Base-by-base conservation (phyloP, 306 rosid genomes). In the Quercus ilex region DNA sequence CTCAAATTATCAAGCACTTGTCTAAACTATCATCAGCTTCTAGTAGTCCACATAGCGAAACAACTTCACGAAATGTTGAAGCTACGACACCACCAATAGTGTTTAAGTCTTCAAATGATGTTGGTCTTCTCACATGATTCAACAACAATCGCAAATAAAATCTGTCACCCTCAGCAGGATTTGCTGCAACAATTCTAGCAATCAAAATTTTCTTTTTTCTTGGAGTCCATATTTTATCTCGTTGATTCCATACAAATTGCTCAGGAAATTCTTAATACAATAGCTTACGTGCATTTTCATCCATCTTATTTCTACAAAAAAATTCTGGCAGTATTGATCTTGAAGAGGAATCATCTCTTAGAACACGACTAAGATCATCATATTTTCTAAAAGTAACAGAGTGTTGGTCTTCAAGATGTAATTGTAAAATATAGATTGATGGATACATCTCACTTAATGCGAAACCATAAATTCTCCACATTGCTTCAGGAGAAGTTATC, bases 221-320 rank as follows among this genome's bases (percentile, higher is more conserved):
- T 4, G 18, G 14, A 8, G n/a, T 70, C 77, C 77, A 78, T 14
- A 71, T 7, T 46, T 59, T 71, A 1, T 57, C 6, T 3, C 1
- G 5, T 28, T 43, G 52, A 19, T 55, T 43, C 71, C 55, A 65
- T 33, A 80, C 75, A 80, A 33, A 67, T 41, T 49, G 12, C 3
- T 74, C 6, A 14, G 65, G 65, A 21, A 79, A 60, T 18, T 80
- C 74, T 9, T 9, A 38, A 33, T 80, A 80, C 4, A 80, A 43
- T 1, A 64, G 10, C 5, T 20, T 64, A 3, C 10, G 6, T 0
- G 38, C 41, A 2, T 13, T 52, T 0, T 31, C 5, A 25, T 31
- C 11, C 5, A 19, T 15, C 1, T 0, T 3, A 30, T 31, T 59
- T 8, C 4, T 59, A 1, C 6, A 21, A 19, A 74, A 26, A 26